These are phyloP conservation scores for Effrenium voratum DNA, from an alignment of 73 alveolate species.

Conservation along the genomic window DNA sequence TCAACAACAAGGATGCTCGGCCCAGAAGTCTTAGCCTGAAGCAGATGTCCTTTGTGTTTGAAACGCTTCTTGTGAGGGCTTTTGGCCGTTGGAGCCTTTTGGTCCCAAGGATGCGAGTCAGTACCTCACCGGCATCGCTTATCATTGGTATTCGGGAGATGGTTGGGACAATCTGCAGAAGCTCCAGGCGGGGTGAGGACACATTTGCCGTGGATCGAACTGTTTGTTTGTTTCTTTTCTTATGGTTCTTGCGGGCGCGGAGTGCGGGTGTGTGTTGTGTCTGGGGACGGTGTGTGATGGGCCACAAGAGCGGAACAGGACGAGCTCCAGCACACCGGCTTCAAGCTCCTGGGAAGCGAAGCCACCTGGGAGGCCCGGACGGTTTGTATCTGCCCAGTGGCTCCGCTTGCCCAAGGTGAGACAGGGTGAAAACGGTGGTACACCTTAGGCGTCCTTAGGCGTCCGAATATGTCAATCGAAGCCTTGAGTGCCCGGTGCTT, in stretches of 20 bases:
- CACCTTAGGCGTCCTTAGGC: too few species aligned
- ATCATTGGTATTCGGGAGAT: constrained; percentile 90
- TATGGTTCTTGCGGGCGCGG: too few species aligned
- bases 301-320: neutral
- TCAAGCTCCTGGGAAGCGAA: constrained; percentile 52
- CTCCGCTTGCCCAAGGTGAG: too few species aligned
- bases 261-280: too few species aligned
- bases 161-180: constrained; percentile 61
- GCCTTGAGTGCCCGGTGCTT: too few species aligned
- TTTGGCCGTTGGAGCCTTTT: neutral
- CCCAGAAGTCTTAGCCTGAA: neutral
- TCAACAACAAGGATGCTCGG: constrained; percentile 8
- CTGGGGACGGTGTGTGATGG: neutral
- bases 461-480: too few species aligned
- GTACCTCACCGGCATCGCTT: constrained; percentile 62
- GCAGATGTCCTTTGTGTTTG: neutral
- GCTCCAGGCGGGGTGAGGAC: constrained; percentile 53
- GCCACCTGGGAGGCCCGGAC: constrained; percentile 88
- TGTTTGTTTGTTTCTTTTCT: too few species aligned
- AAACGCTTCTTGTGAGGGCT: neutral
- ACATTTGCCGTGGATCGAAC: too few species aligned
- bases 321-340: constrained; percentile 20
- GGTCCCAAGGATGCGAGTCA: constrained; percentile 29
- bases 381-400: too few species aligned
- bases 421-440: too few species aligned